Evolutionary conservation across 257 asterid species (phyloP).

Genomic region (Solanum medicagineum): DNA sequence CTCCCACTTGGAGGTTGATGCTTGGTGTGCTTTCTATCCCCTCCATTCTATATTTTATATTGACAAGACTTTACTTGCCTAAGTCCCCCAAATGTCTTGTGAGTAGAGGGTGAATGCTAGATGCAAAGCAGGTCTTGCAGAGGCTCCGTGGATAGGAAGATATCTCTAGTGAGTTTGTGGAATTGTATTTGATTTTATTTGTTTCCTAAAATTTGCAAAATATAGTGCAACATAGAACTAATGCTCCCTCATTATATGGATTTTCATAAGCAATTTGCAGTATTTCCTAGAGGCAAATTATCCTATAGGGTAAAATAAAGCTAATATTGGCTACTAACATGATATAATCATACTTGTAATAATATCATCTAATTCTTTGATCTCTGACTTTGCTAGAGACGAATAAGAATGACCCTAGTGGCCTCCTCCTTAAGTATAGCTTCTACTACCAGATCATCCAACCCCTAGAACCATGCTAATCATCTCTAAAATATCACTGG

Average conservation of each 20-base stretch:
- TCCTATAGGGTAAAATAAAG: not conserved
- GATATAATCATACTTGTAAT: no score
- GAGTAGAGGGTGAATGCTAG: constrained; percentile 47
- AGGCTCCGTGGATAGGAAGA: constrained; percentile 49
- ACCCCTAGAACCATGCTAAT: no score
- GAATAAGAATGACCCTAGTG: no score
- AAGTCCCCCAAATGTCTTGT: constrained; percentile 79
- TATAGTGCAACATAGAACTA: not conserved
- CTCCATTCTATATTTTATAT: constrained; percentile 28
- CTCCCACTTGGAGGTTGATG: constrained; percentile 56
- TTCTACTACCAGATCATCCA: no score
- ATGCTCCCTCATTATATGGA: not conserved
- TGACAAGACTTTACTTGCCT: constrained; percentile 40
- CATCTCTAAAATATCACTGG: no score
- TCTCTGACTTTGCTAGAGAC: no score
- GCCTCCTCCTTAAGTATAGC: no score
- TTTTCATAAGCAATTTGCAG: not conserved
- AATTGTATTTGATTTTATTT: not conserved
- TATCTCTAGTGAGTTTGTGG: constrained; percentile 36
- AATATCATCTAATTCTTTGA: no score
- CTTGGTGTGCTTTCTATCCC: constrained; percentile 47
- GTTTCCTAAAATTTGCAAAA: not conserved
- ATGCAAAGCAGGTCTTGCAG: constrained; percentile 46
- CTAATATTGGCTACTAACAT: no score
- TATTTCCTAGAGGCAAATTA: not conserved